Conservation (phyloP, 352 stramenopile species). For the Phytophthora pseudosyringae region DNA sequence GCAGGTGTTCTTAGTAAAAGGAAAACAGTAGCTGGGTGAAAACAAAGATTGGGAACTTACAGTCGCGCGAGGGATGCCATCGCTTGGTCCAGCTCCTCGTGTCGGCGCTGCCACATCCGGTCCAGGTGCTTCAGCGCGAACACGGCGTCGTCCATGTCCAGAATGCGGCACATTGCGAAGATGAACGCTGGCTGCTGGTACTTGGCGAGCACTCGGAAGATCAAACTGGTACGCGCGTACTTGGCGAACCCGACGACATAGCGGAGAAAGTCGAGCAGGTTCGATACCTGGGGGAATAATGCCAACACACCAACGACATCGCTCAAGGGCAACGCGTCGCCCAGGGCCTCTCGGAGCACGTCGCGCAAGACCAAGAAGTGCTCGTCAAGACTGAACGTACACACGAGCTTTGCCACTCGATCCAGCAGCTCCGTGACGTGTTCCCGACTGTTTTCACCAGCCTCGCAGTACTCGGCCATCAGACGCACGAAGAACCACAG, state of each 20-base stretch:
- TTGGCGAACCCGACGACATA: conserved; percentile 51
- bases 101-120: conserved; percentile 48
- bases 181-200: conserved; percentile 60
- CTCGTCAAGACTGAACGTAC: conserved; percentile 35
- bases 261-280: conserved; percentile 49
- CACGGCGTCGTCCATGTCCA: conserved; percentile 69
- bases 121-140: conserved; percentile 71
- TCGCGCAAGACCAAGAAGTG: conserved; percentile 47
- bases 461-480: conserved; percentile 33
- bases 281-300: conserved; percentile 45
- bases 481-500: conserved; percentile 66
- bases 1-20: not conserved
- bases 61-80: conserved; percentile 32
- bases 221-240: conserved; percentile 32
- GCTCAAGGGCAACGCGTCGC: conserved; percentile 38
- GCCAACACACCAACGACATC: conserved; percentile 60
- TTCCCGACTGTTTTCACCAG: not conserved
- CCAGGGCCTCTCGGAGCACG: conserved; percentile 55
- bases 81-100: conserved; percentile 34
- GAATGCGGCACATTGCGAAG: conserved; percentile 69
- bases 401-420: conserved; percentile 48
- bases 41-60: conserved; percentile 15
- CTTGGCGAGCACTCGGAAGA: conserved; percentile 64
- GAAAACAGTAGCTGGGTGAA: not conserved
- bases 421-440: conserved; percentile 39